Percentiles rank a stretch among this genome's conserved stretches.
Evolutionary conservation across 192 early-diverging fungal species (phyloP).

Genomic region (Phlyctochytrium planicorne): DNA sequence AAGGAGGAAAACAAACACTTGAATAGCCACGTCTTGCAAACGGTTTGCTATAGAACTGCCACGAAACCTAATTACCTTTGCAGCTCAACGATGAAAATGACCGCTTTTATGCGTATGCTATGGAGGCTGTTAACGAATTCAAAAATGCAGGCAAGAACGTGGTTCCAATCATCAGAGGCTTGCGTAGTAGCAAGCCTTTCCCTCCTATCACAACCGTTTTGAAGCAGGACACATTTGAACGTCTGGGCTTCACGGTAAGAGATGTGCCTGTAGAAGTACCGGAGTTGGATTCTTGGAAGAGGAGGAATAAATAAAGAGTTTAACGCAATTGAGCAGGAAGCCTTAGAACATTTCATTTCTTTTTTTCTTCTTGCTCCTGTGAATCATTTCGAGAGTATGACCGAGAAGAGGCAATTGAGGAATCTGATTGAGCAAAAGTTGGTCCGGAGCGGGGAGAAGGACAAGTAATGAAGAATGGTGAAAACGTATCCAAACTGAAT

Average conservation of each 20-base stretch:
- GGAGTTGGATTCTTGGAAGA: no score
- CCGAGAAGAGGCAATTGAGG: not conserved
- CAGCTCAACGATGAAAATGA: conserved; percentile 25
- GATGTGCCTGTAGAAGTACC: conserved; percentile 17
- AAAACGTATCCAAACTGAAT: not conserved
- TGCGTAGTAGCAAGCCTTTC: conserved; percentile 19
- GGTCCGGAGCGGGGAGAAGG: conserved; percentile 21
- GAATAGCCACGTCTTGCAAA: no score
- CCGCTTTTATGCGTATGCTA: conserved; percentile 35
- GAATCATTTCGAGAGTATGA: no score
- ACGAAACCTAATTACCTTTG: not conserved
- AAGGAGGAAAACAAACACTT: no score
- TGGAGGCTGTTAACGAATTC: conserved; percentile 30
- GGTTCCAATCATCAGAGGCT: conserved; percentile 29
- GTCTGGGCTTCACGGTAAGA: conserved; percentile 19
- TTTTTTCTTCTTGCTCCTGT: no score
- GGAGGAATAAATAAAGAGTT: no score
- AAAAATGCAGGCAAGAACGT: conserved; percentile 33
- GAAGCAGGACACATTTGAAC: conserved; percentile 15
- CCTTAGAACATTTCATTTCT: no score
- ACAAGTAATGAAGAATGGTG: conserved; percentile 13
- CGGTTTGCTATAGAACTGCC: no score
- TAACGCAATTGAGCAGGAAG: no score
- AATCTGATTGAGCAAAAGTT: conserved; percentile 24
- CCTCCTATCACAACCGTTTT: not conserved